phyloP scores from a whole-genome alignment of 805 yeast species.

The Metschnikowia anglica region DNA sequence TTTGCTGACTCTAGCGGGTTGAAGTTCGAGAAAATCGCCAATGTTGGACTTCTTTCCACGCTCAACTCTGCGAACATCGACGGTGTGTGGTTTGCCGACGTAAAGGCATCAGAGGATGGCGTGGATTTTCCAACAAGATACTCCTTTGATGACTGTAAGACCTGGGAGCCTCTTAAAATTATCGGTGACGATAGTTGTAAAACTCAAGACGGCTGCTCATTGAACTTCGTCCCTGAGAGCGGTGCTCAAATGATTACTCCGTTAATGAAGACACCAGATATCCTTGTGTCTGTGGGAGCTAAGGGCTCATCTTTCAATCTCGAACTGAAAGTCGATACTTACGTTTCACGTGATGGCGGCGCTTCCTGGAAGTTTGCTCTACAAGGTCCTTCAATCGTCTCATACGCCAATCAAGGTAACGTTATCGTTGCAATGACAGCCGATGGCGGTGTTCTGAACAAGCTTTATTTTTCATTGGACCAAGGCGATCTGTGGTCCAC shows the following conservation, averaged over 20 bases:
- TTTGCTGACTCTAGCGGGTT: slow-evolving; percentile 61
- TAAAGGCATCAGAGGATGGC: slow-evolving; percentile 21
- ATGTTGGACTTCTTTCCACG: slow-evolving; percentile 34
- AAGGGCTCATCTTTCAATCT: slow-evolving; percentile 29
- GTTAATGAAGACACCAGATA: slow-evolving; percentile 49
- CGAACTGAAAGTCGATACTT: slow-evolving; percentile 41
- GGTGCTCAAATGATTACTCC: slow-evolving; percentile 9
- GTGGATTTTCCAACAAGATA: slow-evolving; percentile 25
- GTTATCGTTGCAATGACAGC: slow-evolving; percentile 63
- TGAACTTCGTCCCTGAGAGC: slow-evolving; percentile 30
- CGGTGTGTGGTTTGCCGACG: slow-evolving; percentile 59
- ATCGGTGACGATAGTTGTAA: slow-evolving; percentile 46
- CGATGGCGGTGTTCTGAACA: slow-evolving; percentile 1
- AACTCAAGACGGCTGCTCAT: slow-evolving; percentile 48
- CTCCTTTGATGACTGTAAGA: slow-evolving; percentile 52
- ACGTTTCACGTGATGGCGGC: slow-evolving; percentile 75
- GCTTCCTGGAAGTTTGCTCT: slow-evolving; percentile 61
- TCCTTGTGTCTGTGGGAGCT: slow-evolving; percentile 32
- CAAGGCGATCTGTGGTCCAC: slow-evolving; percentile 69
- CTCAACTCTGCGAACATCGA: slow-evolving; percentile 52
- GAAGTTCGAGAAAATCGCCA: slow-evolving; percentile 45
- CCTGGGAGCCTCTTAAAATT: slow-evolving; percentile 51
- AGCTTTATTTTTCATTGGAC: slow-evolving; percentile 56
- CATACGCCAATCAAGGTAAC: slow-evolving; percentile 80
- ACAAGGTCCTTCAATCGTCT: slow-evolving; percentile 51